A percentile compares a stretch with the other conserved stretches of the same genome.
phyloP scores from a whole-genome alignment of 225 moss, liverwort and hornwort genomes.

The Straminergon stramineum region DNA sequence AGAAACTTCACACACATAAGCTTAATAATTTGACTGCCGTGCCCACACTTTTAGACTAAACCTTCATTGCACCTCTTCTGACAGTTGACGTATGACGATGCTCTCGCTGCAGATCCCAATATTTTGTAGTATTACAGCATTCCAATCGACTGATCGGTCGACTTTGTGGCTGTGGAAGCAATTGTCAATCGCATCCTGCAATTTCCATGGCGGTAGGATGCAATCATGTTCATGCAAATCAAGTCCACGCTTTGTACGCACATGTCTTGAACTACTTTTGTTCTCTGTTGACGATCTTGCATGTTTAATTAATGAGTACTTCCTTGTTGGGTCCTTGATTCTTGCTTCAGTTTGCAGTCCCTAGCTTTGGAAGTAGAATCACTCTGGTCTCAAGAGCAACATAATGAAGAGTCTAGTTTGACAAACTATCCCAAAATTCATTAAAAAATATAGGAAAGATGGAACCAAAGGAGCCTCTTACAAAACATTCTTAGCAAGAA shows the following conservation, averaged over 20 bases:
- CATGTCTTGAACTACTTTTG: neutral
- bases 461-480: neutral
- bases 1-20: neutral
- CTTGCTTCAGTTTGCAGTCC: neutral
- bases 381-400: neutral
- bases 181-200: neutral
- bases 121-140: neutral
- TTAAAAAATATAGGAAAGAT: neutral
- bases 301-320: neutral
- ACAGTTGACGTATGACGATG: neutral
- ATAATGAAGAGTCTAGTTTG: neutral
- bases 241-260: neutral
- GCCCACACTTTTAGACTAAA: neutral
- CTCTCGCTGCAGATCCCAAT: neutral
- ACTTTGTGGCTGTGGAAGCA: neutral
- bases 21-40: neutral
- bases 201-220: neutral
- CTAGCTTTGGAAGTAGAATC: neutral
- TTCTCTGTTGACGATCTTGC: neutral
- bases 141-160: neutral
- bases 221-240: neutral
- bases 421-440: neutral
- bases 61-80: neutral
- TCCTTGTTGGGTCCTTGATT: too few species aligned
- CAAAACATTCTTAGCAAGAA: neutral